Percentiles rank a stretch among this genome's conserved stretches.
These are phyloP conservation scores for Malus orientalis DNA, from an alignment of 306 rosid genomes.

Conservation along the genomic window DNA sequence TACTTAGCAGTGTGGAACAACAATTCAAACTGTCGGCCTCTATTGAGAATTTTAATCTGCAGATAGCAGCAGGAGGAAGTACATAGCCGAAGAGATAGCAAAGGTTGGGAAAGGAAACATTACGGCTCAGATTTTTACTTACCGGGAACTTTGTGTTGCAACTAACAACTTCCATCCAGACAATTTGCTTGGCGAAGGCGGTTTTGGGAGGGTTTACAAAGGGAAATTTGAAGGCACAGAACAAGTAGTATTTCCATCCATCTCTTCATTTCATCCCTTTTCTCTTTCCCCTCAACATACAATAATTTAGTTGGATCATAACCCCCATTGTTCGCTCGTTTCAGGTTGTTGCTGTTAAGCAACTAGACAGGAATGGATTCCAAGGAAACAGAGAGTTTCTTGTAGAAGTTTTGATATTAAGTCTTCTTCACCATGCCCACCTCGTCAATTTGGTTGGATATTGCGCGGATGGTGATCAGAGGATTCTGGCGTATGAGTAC, in stretches of 20 bases:
- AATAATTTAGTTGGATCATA: not conserved
- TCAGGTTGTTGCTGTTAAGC: constrained; percentile 86
- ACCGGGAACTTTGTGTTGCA: constrained; percentile 57
- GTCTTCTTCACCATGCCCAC: constrained; percentile 73
- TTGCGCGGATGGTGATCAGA: constrained; percentile 76
- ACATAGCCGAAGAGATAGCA: constrained; percentile 45
- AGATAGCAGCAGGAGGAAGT: constrained; percentile 44
- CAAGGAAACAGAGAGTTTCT: constrained; percentile 92
- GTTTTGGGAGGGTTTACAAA: constrained; percentile 80
- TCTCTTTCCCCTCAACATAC: not conserved
- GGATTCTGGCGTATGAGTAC: constrained; percentile 78
- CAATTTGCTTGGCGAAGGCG: constrained; percentile 85
- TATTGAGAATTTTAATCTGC: constrained; percentile 3
- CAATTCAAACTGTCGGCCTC: not conserved
- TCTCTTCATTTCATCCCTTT: not conserved
- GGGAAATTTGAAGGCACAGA: constrained; percentile 43
- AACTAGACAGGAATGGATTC: constrained; percentile 83
- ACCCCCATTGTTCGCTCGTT: constrained; percentile 5
- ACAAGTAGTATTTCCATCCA: constrained; percentile 35
- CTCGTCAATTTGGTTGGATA: constrained; percentile 86
- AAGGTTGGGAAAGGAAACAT: constrained; percentile 68
- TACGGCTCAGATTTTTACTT: constrained; percentile 45
- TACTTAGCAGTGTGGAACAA: not conserved
- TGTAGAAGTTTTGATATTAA: constrained; percentile 86
- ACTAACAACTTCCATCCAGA: constrained; percentile 58